A percentile compares a stretch with the other conserved stretches of the same genome.
phyloP scores from a whole-genome alignment of 371 early-diverging fungal species.

The Zychaea mexicana region DNA sequence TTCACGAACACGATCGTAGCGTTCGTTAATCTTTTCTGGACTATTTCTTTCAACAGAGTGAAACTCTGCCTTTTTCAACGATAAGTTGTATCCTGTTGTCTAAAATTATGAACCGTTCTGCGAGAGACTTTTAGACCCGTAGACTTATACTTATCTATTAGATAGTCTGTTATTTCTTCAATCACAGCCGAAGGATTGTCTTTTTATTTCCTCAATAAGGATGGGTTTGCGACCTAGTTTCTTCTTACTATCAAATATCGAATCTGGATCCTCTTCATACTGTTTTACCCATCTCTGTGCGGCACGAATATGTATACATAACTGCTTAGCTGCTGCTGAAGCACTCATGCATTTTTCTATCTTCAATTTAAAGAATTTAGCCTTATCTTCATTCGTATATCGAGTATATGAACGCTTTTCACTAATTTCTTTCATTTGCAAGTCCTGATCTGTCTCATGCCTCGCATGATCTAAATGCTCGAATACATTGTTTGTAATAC shows the following conservation, averaged over 20 bases:
- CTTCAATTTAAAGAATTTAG: neutral
- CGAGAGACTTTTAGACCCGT: neutral
- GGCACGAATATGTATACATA: slow-evolving; percentile 16
- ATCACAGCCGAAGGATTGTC: slow-evolving; percentile 8
- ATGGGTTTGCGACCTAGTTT: slow-evolving; percentile 14
- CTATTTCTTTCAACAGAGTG: slow-evolving; percentile 15
- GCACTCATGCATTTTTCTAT: slow-evolving; percentile 4
- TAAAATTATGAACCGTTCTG: neutral
- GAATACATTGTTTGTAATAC: no score
- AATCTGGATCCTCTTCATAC: slow-evolving; percentile 10
- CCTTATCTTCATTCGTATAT: neutral
- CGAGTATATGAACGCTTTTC: neutral
- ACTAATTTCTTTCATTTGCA: no score
- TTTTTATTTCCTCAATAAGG: slow-evolving; percentile 9
- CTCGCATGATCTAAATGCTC: no score
- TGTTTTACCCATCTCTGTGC: slow-evolving; percentile 18
- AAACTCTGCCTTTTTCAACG: neutral
- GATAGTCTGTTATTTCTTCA: slow-evolving; percentile 2
- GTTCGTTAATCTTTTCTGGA: slow-evolving; percentile 10
- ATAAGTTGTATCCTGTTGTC: neutral
- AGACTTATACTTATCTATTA: neutral
- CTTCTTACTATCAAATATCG: slow-evolving; percentile 9
- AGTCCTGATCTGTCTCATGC: no score
- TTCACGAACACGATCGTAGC: slow-evolving; percentile 10
- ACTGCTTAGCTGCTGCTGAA: slow-evolving; percentile 11